Evolutionary conservation across 1,284 basidiomycete species (phyloP), one percentile per base, ranked within the genome.

Genomic region (Mrakiaceae sp.): DNA sequence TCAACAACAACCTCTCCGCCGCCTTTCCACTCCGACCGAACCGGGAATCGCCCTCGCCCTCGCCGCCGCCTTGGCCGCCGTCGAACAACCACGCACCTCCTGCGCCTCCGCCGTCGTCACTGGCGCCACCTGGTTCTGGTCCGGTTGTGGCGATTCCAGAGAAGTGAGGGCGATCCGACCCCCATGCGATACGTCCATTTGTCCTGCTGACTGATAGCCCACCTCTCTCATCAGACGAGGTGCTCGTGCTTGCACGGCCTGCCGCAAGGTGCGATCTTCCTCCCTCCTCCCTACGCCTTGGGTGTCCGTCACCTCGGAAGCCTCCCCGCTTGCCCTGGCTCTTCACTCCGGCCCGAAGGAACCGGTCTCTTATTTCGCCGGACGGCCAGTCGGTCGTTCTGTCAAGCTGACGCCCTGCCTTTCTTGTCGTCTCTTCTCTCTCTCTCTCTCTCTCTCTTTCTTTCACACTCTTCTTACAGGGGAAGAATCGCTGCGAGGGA

Each of bases 401-500:
- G 12, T n/a, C 39, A 9, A 46, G 16, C 53, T 55, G 47, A 44
- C 9, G 3, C 42, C 50, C 12, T 53, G 11, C 27, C n/a, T 10
- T 10, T 42, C 46, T 40, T n/a, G 12, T n/a, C 27, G n/a, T 46
- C 6, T 8, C 40, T 10, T 53, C 44, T 52, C 27, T 27, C 27
- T 27, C 27, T 27, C 27, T 27, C 27, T 27, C 27, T 27, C 27
- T 27, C 27, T 27, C 27, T 27, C 27, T 27, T 2, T 27, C 27
- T 27, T 2, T 27, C 27, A 27, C 1, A 27, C 27, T 27, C 27
- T 27, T 27, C 27, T 84, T 89, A 71, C 88, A 87, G 77, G 90
- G 90, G 62, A 94, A 94, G 81, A 94, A 93, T 79, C 81, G 90
- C 72, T 94, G 90, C 73, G 91, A 94, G 79, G 87, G 87, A 74